Evolutionary conservation across 495 filamentous ascomycete genomes (phyloP), one percentile per base, ranked within the genome.

Genomic region (Parathielavia hyrcaniae): DNA sequence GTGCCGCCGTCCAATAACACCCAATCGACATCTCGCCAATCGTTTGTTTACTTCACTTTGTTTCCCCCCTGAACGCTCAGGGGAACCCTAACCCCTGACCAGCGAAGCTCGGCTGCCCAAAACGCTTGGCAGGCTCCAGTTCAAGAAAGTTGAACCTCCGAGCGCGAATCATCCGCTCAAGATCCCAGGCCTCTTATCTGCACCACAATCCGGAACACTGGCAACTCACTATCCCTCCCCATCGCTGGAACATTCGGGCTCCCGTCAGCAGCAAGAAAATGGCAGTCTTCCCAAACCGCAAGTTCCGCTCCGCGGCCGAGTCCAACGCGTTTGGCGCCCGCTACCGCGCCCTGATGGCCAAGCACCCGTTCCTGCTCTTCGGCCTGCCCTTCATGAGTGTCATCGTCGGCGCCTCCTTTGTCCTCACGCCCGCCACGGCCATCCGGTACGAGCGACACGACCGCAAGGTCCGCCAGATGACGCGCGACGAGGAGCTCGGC

Each of bases 351-450:
- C 66, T 74, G 52, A 79, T 96, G 40, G 67, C 77, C 19, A 83
- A 80, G 59, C 89, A 88, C 62, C 93, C 93, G 1, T 99, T 99
- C 72, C 75, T 92, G 39, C 81, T 97, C 52, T 99, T 99, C 71
- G 93, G 93, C 7, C 77, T 97, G n/a, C 93, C 93, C 14, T 99
- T 99, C 74, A 81, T 97, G 65, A 74, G 79, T 44, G 84, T 92
- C 38, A 96, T 99, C 64, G 85, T 99, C n/a, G 91, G 86, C 5
- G 93, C 89, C 0, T 95, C 89, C 9, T 99, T 99, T 73, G 86
- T 91, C 59, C 80, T 99, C 14, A 96, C 92, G 0, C 93, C 95
- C 2, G 93, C 91, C 2, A 89, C 93, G 7, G 95, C 93, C 6
- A 74, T 99, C 34, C 81, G 95, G 40, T 99, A 97, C 72, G 93